Percentiles rank a stretch among this genome's conserved stretches.
Evolutionary conservation across 371 early-diverging fungal genomes (phyloP).

Genomic region (Dinochytrium kinnereticum): DNA sequence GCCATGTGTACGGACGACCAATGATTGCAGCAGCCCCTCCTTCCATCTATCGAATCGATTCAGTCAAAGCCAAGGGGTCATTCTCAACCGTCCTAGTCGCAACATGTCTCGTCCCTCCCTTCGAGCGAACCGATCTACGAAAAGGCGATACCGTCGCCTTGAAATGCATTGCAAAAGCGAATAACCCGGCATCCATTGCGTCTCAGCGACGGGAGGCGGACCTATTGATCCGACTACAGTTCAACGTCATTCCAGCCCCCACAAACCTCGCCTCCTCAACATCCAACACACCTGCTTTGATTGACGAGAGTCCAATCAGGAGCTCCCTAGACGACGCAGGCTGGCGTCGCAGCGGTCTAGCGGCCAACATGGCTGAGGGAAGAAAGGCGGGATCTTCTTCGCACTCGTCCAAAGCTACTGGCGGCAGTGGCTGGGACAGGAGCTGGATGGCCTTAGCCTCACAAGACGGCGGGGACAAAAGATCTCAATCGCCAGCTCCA

Average conservation of each 20-base stretch:
- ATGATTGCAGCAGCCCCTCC: slow-evolving; percentile 1
- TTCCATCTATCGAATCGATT: slow-evolving; percentile 13
- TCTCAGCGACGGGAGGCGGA: slow-evolving; percentile 5
- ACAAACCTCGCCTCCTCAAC: not conserved
- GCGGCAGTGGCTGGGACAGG: no score
- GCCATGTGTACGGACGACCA: not conserved
- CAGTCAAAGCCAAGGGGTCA: slow-evolving; percentile 60
- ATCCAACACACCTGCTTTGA: not conserved
- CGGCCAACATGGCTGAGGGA: no score
- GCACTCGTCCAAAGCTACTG: no score
- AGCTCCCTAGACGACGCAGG: no score
- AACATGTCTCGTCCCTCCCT: slow-evolving; percentile 16
- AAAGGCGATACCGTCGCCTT: slow-evolving; percentile 21
- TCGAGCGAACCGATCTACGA: not conserved
- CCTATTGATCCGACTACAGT: not conserved
- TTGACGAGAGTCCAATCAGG: not conserved
- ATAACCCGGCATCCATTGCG: not conserved
- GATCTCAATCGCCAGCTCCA: no score
- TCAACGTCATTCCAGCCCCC: not conserved
- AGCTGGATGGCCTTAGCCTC: no score
- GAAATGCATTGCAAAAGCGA: slow-evolving; percentile 25
- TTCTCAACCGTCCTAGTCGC: slow-evolving; percentile 72
- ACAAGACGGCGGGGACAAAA: no score
- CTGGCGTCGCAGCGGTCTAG: no score
- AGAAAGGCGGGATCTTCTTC: no score